phyloP scores from a whole-genome alignment of 129 eudicot species.

The Centaurea solstitialis region DNA sequence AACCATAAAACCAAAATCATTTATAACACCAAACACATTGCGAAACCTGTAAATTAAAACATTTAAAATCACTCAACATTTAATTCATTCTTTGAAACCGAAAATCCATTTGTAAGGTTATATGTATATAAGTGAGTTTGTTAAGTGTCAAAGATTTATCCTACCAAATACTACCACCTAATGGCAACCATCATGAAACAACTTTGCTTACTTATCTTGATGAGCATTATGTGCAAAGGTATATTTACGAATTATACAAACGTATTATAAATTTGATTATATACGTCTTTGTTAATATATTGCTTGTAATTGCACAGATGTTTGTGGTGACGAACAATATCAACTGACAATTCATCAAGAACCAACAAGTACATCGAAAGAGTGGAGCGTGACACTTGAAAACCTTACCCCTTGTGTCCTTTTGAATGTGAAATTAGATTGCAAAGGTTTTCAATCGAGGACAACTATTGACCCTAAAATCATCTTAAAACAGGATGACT shows the following conservation, averaged over 20 bases:
- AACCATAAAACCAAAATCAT: too few species aligned
- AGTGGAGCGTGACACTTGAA: slow-evolving; percentile 25
- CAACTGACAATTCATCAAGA: slow-evolving; percentile 4
- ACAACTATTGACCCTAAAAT: not conserved
- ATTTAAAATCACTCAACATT: too few species aligned
- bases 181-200: slow-evolving; percentile 12
- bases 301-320: not conserved
- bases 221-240: slow-evolving; percentile 10
- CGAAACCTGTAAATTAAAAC: not conserved
- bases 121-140: not conserved
- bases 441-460: slow-evolving; percentile 14
- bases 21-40: not conserved
- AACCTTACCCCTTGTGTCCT: slow-evolving; percentile 19
- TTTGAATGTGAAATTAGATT: slow-evolving; percentile 1
- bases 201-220: slow-evolving; percentile 9
- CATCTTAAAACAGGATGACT: slow-evolving; percentile 8
- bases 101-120: not conserved
- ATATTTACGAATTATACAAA: not conserved
- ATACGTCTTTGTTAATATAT: not conserved
- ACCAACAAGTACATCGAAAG: not conserved
- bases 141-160: not conserved
- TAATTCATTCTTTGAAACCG: not conserved
- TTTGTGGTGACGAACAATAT: not conserved
- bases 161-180: not conserved
- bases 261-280: too few species aligned